Evolutionary conservation across 805 yeast species (phyloP).

Genomic region (Suhomyces prunicola): DNA sequence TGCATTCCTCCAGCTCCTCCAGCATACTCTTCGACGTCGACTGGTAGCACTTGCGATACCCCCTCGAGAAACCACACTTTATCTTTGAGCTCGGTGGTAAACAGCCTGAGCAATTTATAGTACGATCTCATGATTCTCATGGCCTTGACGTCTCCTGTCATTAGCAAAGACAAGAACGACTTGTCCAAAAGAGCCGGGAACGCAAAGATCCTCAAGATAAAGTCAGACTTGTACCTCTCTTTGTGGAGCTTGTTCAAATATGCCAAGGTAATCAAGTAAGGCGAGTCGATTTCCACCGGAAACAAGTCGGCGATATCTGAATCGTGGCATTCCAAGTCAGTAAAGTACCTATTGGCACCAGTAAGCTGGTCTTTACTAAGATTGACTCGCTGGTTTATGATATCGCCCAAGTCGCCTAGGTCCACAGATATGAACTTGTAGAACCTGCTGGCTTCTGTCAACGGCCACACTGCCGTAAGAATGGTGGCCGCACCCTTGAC

Average conservation of each 20-base stretch:
- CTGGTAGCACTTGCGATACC: slow-evolving; percentile 82
- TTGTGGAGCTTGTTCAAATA: slow-evolving; percentile 78
- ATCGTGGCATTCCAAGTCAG: slow-evolving; percentile 79
- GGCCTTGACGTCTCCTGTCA: slow-evolving; percentile 82
- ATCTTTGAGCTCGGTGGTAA: slow-evolving; percentile 83
- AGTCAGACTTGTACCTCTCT: slow-evolving; percentile 81
- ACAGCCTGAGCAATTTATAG: slow-evolving; percentile 75
- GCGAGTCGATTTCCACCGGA: slow-evolving; percentile 80
- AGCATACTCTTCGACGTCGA: slow-evolving; percentile 84
- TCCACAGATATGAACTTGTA: slow-evolving; percentile 67
- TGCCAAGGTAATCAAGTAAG: slow-evolving; percentile 83
- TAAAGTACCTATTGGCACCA: slow-evolving; percentile 33
- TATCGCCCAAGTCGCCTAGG: slow-evolving; percentile 82
- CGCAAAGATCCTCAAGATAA: slow-evolving; percentile 81
- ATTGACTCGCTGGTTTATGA: slow-evolving; percentile 41
- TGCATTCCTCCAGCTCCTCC: slow-evolving; percentile 89
- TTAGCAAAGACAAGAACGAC: slow-evolving; percentile 68
- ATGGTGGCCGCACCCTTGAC: slow-evolving; percentile 97
- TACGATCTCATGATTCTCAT: slow-evolving; percentile 90
- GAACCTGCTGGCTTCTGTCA: slow-evolving; percentile 45
- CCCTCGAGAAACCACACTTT: slow-evolving; percentile 94
- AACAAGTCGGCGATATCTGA: slow-evolving; percentile 79
- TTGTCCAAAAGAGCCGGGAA: slow-evolving; percentile 90
- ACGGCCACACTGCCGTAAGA: slow-evolving; percentile 93
- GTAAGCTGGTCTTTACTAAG: slow-evolving; percentile 19